phyloP scores from a whole-genome alignment of 2,329 filamentous ascomycete species.

The Xylariaceae sp. region DNA sequence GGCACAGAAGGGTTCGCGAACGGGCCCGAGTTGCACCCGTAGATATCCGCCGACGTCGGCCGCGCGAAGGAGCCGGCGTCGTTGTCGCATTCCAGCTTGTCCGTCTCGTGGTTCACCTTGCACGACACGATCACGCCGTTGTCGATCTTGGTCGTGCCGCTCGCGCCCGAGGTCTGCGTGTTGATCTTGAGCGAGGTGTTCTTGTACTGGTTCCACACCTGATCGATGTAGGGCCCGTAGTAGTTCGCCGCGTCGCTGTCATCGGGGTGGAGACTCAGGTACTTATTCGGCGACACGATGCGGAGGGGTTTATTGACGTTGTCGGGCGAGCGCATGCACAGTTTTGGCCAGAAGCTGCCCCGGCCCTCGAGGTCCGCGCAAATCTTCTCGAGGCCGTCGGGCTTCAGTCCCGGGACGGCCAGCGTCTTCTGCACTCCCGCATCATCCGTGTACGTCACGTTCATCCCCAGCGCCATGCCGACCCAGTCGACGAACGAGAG shows the following conservation, averaged over 20 bases:
- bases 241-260: slow-evolving; percentile 28
- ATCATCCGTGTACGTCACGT: slow-evolving; percentile 27
- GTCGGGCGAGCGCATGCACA: slow-evolving; percentile 32
- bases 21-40: slow-evolving; percentile 41
- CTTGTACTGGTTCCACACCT: slow-evolving; percentile 38
- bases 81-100: slow-evolving; percentile 32
- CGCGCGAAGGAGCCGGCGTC: slow-evolving; percentile 36
- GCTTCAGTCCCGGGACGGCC: slow-evolving; percentile 32
- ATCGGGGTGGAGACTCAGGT: slow-evolving; percentile 19
- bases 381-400: slow-evolving; percentile 31
- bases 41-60: slow-evolving; percentile 40
- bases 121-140: slow-evolving; percentile 30
- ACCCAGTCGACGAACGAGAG: slow-evolving; percentile 46
- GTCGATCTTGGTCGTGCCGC: slow-evolving; percentile 3
- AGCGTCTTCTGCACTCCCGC: slow-evolving; percentile 29
- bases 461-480: slow-evolving; percentile 43
- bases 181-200: slow-evolving; percentile 34
- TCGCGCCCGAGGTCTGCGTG: slow-evolving; percentile 31
- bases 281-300: slow-evolving; percentile 38
- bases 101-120: slow-evolving; percentile 26
- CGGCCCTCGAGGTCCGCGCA: slow-evolving; percentile 33
- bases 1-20: slow-evolving; percentile 29
- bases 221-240: slow-evolving; percentile 38
- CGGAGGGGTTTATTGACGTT: slow-evolving; percentile 34
- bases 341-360: slow-evolving; percentile 35